Base-by-base conservation (phyloP, 2,329 filamentous ascomycete species). In the Penicillium sp. region DNA sequence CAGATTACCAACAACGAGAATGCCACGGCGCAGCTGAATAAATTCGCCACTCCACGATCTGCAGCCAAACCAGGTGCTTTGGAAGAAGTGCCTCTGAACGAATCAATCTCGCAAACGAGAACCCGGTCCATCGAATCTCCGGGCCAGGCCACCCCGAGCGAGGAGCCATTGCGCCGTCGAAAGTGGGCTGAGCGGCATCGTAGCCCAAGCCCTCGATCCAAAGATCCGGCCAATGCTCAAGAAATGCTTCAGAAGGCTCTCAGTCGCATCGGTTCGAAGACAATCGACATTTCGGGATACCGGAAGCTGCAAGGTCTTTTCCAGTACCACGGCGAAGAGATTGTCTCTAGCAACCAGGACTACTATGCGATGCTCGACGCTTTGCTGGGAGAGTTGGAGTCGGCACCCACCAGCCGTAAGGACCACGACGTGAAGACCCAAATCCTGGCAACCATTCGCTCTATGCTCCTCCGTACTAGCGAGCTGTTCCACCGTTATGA, bases 231-330 rank as follows among this genome's bases (percentile, higher is more conserved):
- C 5, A 68, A 69, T 51, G 71, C 71, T 5, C 62, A 60, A 40
- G 67, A 71, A 40, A 72, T 74, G 63, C 64, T 76, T 18, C 64
- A 63, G 40, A 73, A 70, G 44, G 72, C 66, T 1, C 67, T 74
- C 11, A 56, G 57, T 38, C 67, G 68, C 25, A 73, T 76, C 27
- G 61, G 58, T 18, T 62, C 67, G 0, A 65, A 66, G 24, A 63
- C 60, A 2, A 68, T 76, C 54, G 73, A 75, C 46, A 69, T 74
- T 18, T 68, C 69, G 35, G 73, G 71, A 24, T 75, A 75, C 51
- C 68, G 73, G 7, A 75, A 75, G 51, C 56, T 76, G 5, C 74
- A 76, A 51, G 65, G 65, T 4, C 55, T 76, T 14, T 69, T 75
- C 54, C 64, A 70, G 50, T 67, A 66, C 41, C 69, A 73, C 24